Conservation (phyloP, 2,329 filamentous ascomycete species). For the Fusarium odoratissimum region DNA sequence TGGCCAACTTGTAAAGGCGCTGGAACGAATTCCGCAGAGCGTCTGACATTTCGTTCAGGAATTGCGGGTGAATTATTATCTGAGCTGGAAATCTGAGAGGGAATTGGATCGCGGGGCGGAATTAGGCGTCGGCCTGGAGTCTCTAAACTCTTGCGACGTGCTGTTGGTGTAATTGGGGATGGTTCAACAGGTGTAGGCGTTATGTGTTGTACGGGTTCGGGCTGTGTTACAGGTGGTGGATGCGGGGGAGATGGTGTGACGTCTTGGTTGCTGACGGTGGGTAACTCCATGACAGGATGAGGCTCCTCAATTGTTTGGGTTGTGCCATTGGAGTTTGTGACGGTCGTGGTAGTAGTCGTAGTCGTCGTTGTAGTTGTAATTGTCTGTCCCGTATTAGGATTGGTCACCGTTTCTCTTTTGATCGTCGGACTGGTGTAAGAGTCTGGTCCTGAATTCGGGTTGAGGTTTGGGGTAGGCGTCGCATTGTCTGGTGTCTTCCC, state of each 20-base stretch:
- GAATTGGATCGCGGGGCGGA: conserved; percentile 32
- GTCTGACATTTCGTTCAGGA: conserved; percentile 30
- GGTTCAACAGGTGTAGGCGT: conserved; percentile 15
- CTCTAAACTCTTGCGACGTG: conserved; percentile 39
- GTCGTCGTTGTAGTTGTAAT: conserved; percentile 40
- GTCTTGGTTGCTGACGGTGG: conserved; percentile 31
- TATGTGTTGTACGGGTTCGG: not conserved
- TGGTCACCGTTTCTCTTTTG: conserved; percentile 24
- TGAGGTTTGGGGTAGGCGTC: conserved; percentile 9
- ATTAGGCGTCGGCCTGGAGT: conserved; percentile 41
- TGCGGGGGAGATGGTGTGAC: conserved; percentile 9
- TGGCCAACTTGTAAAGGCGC: conserved; percentile 8
- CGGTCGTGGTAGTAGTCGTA: conserved; percentile 47
- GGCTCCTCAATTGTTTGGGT: conserved; percentile 38
- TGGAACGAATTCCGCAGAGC: conserved; percentile 8
- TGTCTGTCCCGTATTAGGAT: conserved; percentile 41
- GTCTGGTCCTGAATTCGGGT: conserved; percentile 21
- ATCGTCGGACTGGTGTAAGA: conserved; percentile 20
- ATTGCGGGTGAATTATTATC: conserved; percentile 20
- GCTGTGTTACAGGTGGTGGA: not conserved
- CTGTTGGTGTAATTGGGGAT: conserved; percentile 5
- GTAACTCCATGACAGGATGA: conserved; percentile 26
- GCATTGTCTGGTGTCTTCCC: conserved; percentile 10
- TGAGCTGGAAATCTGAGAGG: not conserved
- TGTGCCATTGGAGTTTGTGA: conserved; percentile 41